Conservation (phyloP, 1,284 basidiomycete species). For the Anthracocystis setariae region DNA sequence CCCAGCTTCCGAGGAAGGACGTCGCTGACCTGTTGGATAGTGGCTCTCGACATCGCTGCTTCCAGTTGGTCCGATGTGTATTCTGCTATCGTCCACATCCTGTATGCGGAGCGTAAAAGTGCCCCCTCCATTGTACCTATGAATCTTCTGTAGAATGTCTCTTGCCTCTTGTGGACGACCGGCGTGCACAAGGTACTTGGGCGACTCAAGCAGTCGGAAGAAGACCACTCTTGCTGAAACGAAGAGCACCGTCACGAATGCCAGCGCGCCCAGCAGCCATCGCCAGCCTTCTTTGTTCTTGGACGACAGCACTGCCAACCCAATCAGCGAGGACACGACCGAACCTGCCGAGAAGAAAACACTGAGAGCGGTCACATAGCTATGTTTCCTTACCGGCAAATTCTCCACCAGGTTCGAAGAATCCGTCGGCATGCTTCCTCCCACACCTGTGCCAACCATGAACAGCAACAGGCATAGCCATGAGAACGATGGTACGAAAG, state of each 20-base stretch:
- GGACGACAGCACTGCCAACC: slow-evolving; percentile 45
- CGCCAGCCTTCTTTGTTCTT: slow-evolving; percentile 44
- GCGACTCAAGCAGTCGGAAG: slow-evolving; percentile 91
- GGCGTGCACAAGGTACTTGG: slow-evolving; percentile 68
- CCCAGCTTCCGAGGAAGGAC: slow-evolving; percentile 3
- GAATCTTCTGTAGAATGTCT: slow-evolving; percentile 55
- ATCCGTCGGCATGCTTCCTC: slow-evolving; percentile 87
- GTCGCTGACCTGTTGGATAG: slow-evolving; percentile 13
- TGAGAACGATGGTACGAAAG: slow-evolving; percentile 78
- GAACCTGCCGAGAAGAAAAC: slow-evolving; percentile 74
- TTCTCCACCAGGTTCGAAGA: slow-evolving; percentile 94
- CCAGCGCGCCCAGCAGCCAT: slow-evolving; percentile 38
- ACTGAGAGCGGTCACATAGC: slow-evolving; percentile 91
- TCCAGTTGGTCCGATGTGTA: background rate
- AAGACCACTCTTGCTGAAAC: slow-evolving; percentile 82
- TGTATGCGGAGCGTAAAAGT: slow-evolving; percentile 31
- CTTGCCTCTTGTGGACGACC: slow-evolving; percentile 55
- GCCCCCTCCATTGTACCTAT: slow-evolving; percentile 48
- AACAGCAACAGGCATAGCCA: slow-evolving; percentile 83
- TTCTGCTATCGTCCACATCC: slow-evolving; percentile 42
- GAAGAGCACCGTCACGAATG: slow-evolving; percentile 78
- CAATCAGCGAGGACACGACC: slow-evolving; percentile 48
- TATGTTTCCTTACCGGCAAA: slow-evolving; percentile 88
- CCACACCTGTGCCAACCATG: slow-evolving; percentile 88
- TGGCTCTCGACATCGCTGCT: slow-evolving; percentile 15